Base-by-base conservation (phyloP, 1,139 yeast genomes). In the Ogataea hybrid region DNA sequence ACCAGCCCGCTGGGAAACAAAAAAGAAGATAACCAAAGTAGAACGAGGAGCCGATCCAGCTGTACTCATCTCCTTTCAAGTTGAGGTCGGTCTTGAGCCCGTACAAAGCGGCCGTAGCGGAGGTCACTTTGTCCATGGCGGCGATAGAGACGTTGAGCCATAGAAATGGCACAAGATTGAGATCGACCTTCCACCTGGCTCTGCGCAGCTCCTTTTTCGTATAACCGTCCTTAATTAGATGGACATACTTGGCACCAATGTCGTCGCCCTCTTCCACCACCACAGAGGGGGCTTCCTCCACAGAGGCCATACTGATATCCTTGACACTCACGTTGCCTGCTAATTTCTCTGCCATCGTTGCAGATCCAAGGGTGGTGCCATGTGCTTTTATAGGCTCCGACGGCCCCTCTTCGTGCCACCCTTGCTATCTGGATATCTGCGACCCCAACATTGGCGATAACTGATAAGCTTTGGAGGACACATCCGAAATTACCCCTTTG, bases 1-100 rank as follows among this genome's bases (percentile, higher is more conserved):
- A 33, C 47, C 52, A 57, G 15, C 63, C 54, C 51, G 67, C 60
- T 3, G 77, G 76, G 49, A 64, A 61, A 46, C 63, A 65, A 28
- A 69, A 68, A 9, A 62, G 61, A 22, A 75, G 57, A 30, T 69
- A 71, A 11, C 79, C 80, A 41, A 75, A 59, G 51, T 68, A 75
- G 41, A 75, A 59, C 31, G 70, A 61, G 3, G 76, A 64, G 5
- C 75, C 70, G 9, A 69, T 52, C 80, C 79, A 75, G 28, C 70
- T 59, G 52, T 71, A 75, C 43, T 71, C 65, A 35, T 61, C 61
- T 6, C 73, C 71, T 0, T 47, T 53, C 44, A 75, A 57, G 33
- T 69, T 38, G 18, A 60, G 49, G 38, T 70, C 76, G 5, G 55
- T 56, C 25, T 53, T 56, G 21, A 74, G 51, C 16, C 74, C 75